Conservation (phyloP, 257 asterid genomes). For the Echites panduratus region DNA sequence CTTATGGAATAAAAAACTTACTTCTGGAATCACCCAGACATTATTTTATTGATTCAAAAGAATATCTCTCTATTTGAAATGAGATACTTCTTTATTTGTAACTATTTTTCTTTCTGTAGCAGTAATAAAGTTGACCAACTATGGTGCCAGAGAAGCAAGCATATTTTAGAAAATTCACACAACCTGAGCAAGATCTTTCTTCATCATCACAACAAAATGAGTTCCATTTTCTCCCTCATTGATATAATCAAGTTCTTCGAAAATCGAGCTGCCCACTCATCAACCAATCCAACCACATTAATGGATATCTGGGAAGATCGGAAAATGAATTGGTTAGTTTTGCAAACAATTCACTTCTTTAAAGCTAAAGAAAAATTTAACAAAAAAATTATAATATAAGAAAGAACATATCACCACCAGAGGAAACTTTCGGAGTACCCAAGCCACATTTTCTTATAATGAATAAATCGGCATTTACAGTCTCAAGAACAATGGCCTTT, state of each 20-base stretch:
- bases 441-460: slow-evolving; percentile 84
- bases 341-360: neutral
- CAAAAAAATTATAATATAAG: neutral
- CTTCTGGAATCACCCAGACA: too few species aligned
- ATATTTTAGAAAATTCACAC: neutral
- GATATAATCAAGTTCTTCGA: slow-evolving; percentile 96
- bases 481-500: slow-evolving; percentile 99
- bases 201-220: slow-evolving; percentile 87
- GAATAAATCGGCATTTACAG: slow-evolving; percentile 86
- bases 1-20: too few species aligned
- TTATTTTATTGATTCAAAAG: neutral
- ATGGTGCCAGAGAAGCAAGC: neutral
- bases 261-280: slow-evolving; percentile 99
- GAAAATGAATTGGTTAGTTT: neutral
- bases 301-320: slow-evolving; percentile 47
- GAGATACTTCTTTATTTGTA: neutral
- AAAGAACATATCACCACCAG: slow-evolving; percentile 45
- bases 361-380: slow-evolving; percentile 15
- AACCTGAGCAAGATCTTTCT: slow-evolving; percentile 98
- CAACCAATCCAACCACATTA: slow-evolving; percentile 97
- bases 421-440: slow-evolving; percentile 85
- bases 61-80: neutral
- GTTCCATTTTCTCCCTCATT: slow-evolving; percentile 98
- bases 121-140: neutral
- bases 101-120: neutral